Conservation (phyloP, 2,329 filamentous ascomycete genomes). For the Sporothrix variecibatus region DNA sequence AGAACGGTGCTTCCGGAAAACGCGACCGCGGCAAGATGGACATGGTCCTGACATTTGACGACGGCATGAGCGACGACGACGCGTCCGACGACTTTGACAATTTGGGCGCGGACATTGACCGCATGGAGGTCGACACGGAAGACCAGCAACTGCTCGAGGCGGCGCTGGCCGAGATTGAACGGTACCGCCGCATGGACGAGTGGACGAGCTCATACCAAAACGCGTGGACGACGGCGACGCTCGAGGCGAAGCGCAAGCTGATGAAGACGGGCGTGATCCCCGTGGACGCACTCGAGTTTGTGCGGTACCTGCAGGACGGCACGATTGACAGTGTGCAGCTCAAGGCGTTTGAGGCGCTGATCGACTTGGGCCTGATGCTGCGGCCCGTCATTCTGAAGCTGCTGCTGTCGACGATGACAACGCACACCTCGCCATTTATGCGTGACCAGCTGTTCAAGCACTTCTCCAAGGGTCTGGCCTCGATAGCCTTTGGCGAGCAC, state of each 20-base stretch:
- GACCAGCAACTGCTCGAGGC: conserved; percentile 50
- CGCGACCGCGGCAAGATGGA: conserved; percentile 28
- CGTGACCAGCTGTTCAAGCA: conserved; percentile 61
- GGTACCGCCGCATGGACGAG: conserved; percentile 67
- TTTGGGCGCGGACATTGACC: conserved; percentile 43
- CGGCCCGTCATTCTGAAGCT: conserved; percentile 58
- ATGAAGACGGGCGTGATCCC: conserved; percentile 67
- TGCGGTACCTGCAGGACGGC: conserved; percentile 65
- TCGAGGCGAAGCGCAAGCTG: conserved; percentile 62
- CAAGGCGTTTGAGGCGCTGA: conserved; percentile 64
- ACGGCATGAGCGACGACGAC: conserved; percentile 27
- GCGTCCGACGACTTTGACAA: conserved; percentile 35
- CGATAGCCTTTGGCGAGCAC: conserved; percentile 64
- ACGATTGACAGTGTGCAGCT: conserved; percentile 64
- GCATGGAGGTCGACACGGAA: conserved; percentile 42
- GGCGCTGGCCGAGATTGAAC: conserved; percentile 64
- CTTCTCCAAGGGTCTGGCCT: conserved; percentile 61
- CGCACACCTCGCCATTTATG: conserved; percentile 64
- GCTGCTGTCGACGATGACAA: conserved; percentile 60
- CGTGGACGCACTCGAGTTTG: conserved; percentile 55
- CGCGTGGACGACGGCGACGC: conserved; percentile 62
- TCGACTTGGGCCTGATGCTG: conserved; percentile 63
- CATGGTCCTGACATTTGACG: conserved; percentile 43
- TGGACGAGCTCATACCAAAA: conserved; percentile 70
- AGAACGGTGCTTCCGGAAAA: neutral